phyloP scores from a whole-genome alignment of 148 eudicot genomes.

The Cornus kousa region DNA sequence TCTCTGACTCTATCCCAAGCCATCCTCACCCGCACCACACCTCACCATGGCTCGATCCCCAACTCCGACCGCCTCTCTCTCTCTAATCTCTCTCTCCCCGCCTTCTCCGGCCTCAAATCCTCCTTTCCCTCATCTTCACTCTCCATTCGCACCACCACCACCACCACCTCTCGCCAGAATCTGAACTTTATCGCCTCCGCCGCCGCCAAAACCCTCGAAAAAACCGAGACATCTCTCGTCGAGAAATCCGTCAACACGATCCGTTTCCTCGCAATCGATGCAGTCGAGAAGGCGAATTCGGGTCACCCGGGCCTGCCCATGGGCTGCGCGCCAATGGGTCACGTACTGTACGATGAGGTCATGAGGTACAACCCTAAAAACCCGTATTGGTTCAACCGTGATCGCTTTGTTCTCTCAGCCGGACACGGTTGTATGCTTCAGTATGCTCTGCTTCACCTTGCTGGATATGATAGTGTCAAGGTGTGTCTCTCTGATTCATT shows the following conservation, averaged over 20 bases:
- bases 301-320: constrained; percentile 99
- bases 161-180: constrained; percentile 22
- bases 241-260: constrained; percentile 79
- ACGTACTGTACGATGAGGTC: constrained; percentile 82
- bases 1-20: constrained; percentile 54
- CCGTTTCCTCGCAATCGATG: constrained; percentile 82
- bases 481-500: constrained; percentile 21
- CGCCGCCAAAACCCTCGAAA: constrained; percentile 45
- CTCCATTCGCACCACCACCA: constrained; percentile 9
- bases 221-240: constrained; percentile 35
- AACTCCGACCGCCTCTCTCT: constrained; percentile 5
- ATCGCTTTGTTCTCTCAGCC: constrained; percentile 89
- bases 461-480: constrained; percentile 87
- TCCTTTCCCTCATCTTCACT: constrained; percentile 29
- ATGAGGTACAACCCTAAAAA: constrained; percentile 92
- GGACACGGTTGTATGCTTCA: constrained; percentile 98
- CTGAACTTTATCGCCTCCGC: constrained; percentile 39
- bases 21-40: constrained; percentile 28
- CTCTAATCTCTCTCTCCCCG: constrained; percentile 38
- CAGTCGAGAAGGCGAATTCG: constrained; percentile 95
- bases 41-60: constrained; percentile 7
- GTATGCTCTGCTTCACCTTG: constrained; percentile 92
- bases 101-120: constrained; percentile 37
- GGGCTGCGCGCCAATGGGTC: constrained; percentile 99
- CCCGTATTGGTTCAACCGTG: constrained; percentile 90